Evolutionary conservation across 192 early-diverging fungal genomes (phyloP).

Genomic region (Lobosporangium transversale): DNA sequence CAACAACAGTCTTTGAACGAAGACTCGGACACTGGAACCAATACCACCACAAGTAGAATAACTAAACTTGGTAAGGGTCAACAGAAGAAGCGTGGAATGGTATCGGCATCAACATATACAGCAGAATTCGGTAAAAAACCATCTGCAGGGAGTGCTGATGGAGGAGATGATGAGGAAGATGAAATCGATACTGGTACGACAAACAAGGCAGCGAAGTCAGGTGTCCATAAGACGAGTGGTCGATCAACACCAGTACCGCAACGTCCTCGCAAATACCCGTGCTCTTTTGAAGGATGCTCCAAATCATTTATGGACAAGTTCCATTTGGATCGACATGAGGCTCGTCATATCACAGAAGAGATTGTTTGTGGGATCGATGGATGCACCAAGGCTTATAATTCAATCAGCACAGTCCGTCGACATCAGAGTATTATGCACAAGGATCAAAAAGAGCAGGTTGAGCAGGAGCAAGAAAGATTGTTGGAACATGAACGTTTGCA

Average conservation of each 20-base stretch:
- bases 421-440: conserved; percentile 51
- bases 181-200: not conserved
- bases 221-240: conserved; percentile 2
- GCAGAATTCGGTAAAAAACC: not conserved
- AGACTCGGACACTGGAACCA: not conserved
- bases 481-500: not conserved
- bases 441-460: conserved; percentile 19
- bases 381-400: conserved; percentile 49
- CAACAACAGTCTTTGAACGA: not conserved
- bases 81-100: not conserved
- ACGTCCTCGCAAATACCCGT: conserved; percentile 34
- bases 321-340: conserved; percentile 44
- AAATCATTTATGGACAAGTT: conserved; percentile 55
- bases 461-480: not conserved
- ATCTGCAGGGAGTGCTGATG: not conserved
- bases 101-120: not conserved
- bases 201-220: not conserved
- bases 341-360: conserved; percentile 44
- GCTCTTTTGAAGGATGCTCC: conserved; percentile 44
- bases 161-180: conserved; percentile 8
- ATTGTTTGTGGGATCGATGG: conserved; percentile 50
- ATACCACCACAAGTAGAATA: not conserved
- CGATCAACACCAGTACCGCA: conserved; percentile 24
- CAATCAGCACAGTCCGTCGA: conserved; percentile 46
- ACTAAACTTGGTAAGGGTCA: not conserved